A percentile compares a stretch with the other conserved stretches of the same genome.
Evolutionary conservation across 2,329 filamentous ascomycete species (phyloP).

Genomic region (Colletotrichum graminicola): DNA sequence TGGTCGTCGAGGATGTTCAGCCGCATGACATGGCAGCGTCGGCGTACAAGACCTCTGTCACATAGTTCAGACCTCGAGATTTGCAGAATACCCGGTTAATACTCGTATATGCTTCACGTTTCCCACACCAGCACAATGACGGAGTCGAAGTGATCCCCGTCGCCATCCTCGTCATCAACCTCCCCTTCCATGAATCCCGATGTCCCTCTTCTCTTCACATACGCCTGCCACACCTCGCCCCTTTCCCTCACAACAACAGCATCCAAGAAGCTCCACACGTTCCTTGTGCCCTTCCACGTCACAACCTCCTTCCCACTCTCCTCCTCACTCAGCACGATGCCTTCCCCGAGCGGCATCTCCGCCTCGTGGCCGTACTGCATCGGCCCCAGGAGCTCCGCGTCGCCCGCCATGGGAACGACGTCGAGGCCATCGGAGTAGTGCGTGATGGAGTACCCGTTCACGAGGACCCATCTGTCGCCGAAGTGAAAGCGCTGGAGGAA

Average conservation of each 20-base stretch:
- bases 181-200: constrained; percentile 22
- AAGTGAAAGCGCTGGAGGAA: constrained; percentile 62
- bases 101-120: neutral
- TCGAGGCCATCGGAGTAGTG: constrained; percentile 56
- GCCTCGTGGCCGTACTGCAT: constrained; percentile 35
- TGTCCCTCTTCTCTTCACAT: constrained; percentile 51
- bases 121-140: constrained; percentile 58
- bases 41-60: neutral
- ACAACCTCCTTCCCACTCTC: constrained; percentile 49
- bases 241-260: constrained; percentile 49
- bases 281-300: constrained; percentile 52
- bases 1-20: too few species aligned
- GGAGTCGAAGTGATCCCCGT: constrained; percentile 52
- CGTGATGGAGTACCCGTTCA: constrained; percentile 60
- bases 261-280: constrained; percentile 58
- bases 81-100: neutral
- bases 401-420: constrained; percentile 33
- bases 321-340: constrained; percentile 51
- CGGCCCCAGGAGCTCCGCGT: constrained; percentile 22
- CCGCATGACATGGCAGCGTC: neutral
- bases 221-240: constrained; percentile 61
- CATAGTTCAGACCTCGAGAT: neutral
- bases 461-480: constrained; percentile 60
- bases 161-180: constrained; percentile 44
- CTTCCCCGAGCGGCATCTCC: constrained; percentile 45